A percentile compares a stretch with the other conserved stretches of the same genome.
Conservation (phyloP, 306 rosid genomes). For the Dalbergia oliveri region DNA sequence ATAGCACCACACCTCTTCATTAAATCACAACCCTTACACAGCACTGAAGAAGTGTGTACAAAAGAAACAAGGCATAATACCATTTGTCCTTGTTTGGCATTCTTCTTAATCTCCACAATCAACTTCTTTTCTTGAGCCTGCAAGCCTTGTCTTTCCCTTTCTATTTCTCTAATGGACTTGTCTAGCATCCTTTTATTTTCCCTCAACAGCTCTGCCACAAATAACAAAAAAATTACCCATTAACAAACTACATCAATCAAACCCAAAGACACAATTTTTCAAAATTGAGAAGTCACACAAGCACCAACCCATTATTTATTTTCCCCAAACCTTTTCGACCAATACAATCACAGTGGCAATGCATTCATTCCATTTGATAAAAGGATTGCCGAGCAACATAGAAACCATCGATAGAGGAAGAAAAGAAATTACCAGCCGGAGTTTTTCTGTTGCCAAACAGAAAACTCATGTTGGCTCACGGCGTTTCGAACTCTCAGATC, state of each 20-base stretch:
- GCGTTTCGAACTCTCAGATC: background rate
- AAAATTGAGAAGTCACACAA: background rate
- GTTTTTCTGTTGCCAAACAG: constrained; percentile 82
- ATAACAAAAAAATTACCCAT: constrained; percentile 29
- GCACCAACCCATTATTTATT: background rate
- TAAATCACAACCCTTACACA: constrained; percentile 36
- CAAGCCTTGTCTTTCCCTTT: constrained; percentile 83
- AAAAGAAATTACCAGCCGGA: constrained; percentile 63
- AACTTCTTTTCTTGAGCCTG: constrained; percentile 86
- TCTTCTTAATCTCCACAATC: constrained; percentile 86
- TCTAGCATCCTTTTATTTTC: constrained; percentile 93
- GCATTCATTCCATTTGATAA: background rate
- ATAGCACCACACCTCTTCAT: constrained; percentile 3
- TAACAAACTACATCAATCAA: constrained; percentile 1
- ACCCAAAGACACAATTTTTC: constrained; percentile 19
- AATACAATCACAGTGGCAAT: background rate
- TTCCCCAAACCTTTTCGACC: background rate
- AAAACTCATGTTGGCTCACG: constrained; percentile 68
- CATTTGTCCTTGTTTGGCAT: constrained; percentile 96
- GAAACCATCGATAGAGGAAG: background rate
- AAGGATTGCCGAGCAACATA: background rate
- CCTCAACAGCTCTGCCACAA: constrained; percentile 75
- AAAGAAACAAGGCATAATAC: constrained; percentile 41
- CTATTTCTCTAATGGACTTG: constrained; percentile 85
- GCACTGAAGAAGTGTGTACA: background rate